Evolutionary conservation across 345 rosid species (phyloP).

Genomic region (Geranium rotundifolium): DNA sequence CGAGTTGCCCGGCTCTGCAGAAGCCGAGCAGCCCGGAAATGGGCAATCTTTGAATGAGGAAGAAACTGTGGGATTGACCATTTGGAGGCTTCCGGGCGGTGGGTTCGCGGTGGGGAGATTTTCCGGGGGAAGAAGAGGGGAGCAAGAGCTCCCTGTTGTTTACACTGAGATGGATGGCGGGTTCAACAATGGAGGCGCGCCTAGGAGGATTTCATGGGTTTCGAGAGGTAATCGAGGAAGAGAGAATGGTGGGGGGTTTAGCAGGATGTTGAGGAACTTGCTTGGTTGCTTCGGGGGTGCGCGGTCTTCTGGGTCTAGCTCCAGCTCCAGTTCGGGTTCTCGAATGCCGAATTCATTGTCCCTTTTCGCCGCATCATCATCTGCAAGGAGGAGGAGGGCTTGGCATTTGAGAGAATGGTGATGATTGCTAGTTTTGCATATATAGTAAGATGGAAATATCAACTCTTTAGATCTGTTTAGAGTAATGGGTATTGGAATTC

Average conservation of each 20-base stretch:
- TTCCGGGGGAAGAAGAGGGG: constrained; percentile 54
- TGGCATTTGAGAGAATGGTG: constrained; percentile 6
- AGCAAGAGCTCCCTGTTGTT: constrained; percentile 70
- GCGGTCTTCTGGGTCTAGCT: constrained; percentile 14
- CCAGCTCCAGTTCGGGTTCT: constrained; percentile 19
- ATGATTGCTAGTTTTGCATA: too few species aligned
- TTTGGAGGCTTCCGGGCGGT: constrained; percentile 92
- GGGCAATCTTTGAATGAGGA: constrained; percentile 19
- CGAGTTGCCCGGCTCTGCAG: constrained; percentile 34
- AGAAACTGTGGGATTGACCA: constrained; percentile 67
- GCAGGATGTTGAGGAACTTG: constrained; percentile 29
- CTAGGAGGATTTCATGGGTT: constrained; percentile 72
- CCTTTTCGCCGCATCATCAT: constrained; percentile 5
- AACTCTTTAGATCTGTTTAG: too few species aligned
- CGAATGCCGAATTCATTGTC: constrained; percentile 14
- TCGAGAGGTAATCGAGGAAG: constrained; percentile 45
- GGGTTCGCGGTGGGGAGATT: constrained; percentile 95
- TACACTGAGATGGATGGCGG: constrained; percentile 92
- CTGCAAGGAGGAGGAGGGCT: constrained; percentile 23
- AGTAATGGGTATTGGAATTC: too few species aligned
- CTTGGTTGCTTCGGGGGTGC: constrained; percentile 45
- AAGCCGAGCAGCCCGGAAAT: constrained; percentile 2
- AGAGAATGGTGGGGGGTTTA: constrained; percentile 47
- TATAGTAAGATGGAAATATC: too few species aligned
- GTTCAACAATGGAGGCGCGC: constrained; percentile 46